Conservation (phyloP, 106 monocot species). For the Allium cepa region DNA sequence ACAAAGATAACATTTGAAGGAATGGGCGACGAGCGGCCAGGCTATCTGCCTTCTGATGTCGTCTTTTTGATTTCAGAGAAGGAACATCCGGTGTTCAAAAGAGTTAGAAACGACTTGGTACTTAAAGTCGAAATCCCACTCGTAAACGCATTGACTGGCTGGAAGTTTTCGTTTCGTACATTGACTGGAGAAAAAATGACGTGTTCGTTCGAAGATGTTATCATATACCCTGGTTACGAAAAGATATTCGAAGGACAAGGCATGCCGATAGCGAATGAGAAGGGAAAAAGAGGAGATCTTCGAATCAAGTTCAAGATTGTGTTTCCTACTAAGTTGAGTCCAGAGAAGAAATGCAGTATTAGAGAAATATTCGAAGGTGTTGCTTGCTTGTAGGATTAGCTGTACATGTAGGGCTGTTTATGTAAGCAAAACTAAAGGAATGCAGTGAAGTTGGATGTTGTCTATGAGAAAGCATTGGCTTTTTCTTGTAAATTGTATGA, state of each 20-base stretch:
- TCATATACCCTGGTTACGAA: conserved; percentile 47
- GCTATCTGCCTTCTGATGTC: conserved; percentile 25
- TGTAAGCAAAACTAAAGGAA: no score
- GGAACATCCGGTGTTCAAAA: conserved; percentile 38
- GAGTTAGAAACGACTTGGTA: conserved; percentile 37
- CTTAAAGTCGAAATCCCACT: conserved; percentile 44
- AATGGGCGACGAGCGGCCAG: conserved; percentile 37
- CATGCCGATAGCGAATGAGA: conserved; percentile 28
- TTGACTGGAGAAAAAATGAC: conserved; percentile 40
- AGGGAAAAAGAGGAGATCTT: conserved; percentile 35
- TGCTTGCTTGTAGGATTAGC: not conserved
- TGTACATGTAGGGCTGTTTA: no score
- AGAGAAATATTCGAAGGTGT: conserved; percentile 15
- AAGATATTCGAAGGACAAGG: conserved; percentile 40
- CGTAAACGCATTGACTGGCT: conserved; percentile 36
- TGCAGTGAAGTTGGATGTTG: no score
- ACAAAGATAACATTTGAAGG: conserved; percentile 51
- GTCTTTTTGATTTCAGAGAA: conserved; percentile 38
- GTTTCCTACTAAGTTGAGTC: conserved; percentile 29
- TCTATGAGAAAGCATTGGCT: no score
- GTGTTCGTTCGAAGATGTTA: conserved; percentile 25
- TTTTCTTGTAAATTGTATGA: no score
- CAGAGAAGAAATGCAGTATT: conserved; percentile 18
- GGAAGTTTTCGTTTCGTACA: conserved; percentile 34
- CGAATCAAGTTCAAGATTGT: conserved; percentile 36